Evolutionary conservation across 768 basidiomycete species (phyloP).

Genomic region (Suillus plorans): DNA sequence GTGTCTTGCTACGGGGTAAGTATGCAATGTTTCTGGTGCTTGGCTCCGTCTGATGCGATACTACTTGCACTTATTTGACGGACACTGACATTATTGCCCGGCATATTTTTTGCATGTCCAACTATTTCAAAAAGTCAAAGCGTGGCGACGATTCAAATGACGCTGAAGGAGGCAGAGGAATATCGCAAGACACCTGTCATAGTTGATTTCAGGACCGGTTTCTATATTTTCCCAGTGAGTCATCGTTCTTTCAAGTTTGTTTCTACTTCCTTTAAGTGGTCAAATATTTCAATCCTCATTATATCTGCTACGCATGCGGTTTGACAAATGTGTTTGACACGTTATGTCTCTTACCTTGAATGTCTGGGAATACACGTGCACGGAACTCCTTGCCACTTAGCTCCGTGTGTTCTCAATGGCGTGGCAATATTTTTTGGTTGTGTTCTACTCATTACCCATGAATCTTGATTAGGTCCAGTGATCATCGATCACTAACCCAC

Average conservation of each 20-base stretch:
- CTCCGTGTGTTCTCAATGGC: neutral
- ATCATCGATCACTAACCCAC: neutral
- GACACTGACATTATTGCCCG: neutral
- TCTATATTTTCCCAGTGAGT: slow-evolving; percentile 82
- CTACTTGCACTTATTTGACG: neutral
- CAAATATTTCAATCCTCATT: neutral
- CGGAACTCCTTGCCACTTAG: neutral
- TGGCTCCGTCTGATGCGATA: neutral
- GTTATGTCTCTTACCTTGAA: neutral
- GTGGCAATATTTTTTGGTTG: neutral
- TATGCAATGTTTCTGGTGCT: slow-evolving; percentile 16
- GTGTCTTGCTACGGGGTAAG: slow-evolving; percentile 82
- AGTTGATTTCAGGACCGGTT: slow-evolving; percentile 69
- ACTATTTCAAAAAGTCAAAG: slow-evolving; percentile 57
- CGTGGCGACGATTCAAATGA: slow-evolving; percentile 77
- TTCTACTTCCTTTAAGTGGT: neutral
- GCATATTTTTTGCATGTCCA: neutral
- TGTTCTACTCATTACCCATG: neutral
- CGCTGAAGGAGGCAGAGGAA: slow-evolving; percentile 57
- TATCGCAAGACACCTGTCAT: slow-evolving; percentile 70
- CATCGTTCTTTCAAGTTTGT: neutral
- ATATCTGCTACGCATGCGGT: neutral
- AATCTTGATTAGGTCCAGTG: neutral
- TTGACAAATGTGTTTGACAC: neutral
- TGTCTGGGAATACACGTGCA: neutral